phyloP scores from a whole-genome alignment of 1,284 basidiomycete species.

The Boletus semigastroideus region DNA sequence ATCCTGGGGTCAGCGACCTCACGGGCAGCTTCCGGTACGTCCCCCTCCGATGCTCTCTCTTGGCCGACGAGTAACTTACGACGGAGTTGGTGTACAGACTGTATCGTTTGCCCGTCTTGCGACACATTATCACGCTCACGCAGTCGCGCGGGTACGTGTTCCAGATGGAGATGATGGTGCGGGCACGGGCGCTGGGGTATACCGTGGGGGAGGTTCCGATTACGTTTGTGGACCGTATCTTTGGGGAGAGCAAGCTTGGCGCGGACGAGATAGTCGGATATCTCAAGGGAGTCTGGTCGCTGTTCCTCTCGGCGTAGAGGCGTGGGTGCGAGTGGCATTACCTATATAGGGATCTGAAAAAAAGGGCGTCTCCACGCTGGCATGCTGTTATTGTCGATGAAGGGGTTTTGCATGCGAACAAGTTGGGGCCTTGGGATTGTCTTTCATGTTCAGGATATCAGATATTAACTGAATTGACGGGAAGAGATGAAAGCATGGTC shows the following conservation, averaged over 20 bases:
- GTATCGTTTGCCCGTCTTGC: constrained; percentile 75
- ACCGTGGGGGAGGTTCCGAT: constrained; percentile 89
- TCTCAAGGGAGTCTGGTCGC: constrained; percentile 78
- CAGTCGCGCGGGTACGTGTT: constrained; percentile 91
- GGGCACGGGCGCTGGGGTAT: constrained; percentile 80
- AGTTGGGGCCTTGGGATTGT: no score
- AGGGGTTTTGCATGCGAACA: no score
- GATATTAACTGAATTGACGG: no score
- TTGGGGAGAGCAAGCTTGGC: constrained; percentile 89
- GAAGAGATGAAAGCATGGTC: no score
- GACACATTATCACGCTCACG: constrained; percentile 79
- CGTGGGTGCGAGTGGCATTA: constrained; percentile 17
- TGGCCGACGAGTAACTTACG: neutral
- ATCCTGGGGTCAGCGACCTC: constrained; percentile 82
- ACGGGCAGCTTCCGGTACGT: constrained; percentile 84
- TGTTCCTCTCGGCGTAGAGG: constrained; percentile 69
- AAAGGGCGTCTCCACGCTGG: no score
- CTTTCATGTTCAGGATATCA: no score
- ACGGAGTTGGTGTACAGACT: constrained; percentile 48
- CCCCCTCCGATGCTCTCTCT: rapidly evolving
- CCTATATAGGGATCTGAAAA: constrained; percentile 5
- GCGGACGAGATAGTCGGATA: constrained; percentile 90
- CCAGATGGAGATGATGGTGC: constrained; percentile 97
- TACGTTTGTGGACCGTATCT: constrained; percentile 91
- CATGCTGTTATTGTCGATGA: no score